These are phyloP conservation scores for Globisporangium heterothallicum DNA, from an alignment of 352 stramenopile genomes.

Conservation along the genomic window DNA sequence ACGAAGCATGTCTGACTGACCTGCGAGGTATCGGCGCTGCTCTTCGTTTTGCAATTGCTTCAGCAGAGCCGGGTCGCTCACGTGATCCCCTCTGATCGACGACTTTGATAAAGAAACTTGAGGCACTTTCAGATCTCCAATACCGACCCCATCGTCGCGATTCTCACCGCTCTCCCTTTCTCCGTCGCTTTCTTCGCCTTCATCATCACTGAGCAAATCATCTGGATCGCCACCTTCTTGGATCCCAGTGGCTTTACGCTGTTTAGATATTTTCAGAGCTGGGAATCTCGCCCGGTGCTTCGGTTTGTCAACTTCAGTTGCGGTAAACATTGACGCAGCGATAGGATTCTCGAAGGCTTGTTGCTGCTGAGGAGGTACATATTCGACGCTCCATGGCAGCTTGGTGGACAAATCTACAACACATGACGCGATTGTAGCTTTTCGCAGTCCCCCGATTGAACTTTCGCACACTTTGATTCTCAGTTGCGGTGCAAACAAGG, in stretches of 20 bases:
- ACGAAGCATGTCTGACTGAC: slow-evolving; percentile 35
- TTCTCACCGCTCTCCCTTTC: slow-evolving; percentile 5
- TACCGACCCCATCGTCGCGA: slow-evolving; percentile 51
- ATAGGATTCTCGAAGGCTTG: slow-evolving; percentile 44
- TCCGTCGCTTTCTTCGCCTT: slow-evolving; percentile 10
- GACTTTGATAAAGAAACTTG: slow-evolving; percentile 16
- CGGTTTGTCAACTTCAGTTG: not conserved
- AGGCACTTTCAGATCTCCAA: slow-evolving; percentile 40
- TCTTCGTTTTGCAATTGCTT: slow-evolving; percentile 39
- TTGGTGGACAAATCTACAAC: slow-evolving; percentile 54
- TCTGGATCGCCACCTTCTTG: slow-evolving; percentile 3
- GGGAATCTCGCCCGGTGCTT: slow-evolving; percentile 1
- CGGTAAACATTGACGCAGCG: not conserved
- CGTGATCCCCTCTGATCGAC: slow-evolving; percentile 2
- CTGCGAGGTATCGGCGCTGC: slow-evolving; percentile 47
- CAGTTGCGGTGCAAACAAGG: slow-evolving; percentile 54
- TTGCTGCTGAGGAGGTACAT: slow-evolving; percentile 25
- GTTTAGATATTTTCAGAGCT: not conserved
- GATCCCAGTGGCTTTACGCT: slow-evolving; percentile 7
- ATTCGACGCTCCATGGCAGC: slow-evolving; percentile 63
- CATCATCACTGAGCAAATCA: slow-evolving; percentile 1
- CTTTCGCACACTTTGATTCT: slow-evolving; percentile 54
- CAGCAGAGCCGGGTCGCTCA: slow-evolving; percentile 42
- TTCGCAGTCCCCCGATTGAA: slow-evolving; percentile 50
- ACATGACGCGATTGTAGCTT: slow-evolving; percentile 45